Conservation (phyloP, 2,329 filamentous ascomycete species). For the Fusarium irregulare region DNA sequence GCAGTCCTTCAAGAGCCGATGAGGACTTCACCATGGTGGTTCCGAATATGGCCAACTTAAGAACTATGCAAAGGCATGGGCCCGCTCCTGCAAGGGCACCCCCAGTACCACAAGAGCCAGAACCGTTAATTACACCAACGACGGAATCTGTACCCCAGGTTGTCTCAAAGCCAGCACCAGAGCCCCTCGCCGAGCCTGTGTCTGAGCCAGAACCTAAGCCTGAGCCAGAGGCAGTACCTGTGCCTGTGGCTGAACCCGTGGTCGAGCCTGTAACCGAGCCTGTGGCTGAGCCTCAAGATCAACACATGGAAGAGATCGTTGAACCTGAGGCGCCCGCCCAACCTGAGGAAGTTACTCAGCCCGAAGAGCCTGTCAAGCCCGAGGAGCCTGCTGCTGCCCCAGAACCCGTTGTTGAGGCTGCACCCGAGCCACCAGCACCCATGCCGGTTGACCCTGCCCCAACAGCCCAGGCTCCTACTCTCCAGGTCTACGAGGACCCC, state of each 20-base stretch:
- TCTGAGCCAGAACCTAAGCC: neutral
- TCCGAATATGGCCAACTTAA: slow-evolving; percentile 58
- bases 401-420: slow-evolving; percentile 27
- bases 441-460: slow-evolving; percentile 20
- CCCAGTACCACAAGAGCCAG: slow-evolving; percentile 21
- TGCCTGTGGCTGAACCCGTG: neutral
- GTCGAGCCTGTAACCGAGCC: neutral
- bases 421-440: slow-evolving; percentile 6
- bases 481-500: slow-evolving; percentile 73
- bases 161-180: slow-evolving; percentile 5
- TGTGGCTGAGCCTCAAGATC: slow-evolving; percentile 49
- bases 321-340: neutral
- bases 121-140: slow-evolving; percentile 24
- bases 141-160: slow-evolving; percentile 21
- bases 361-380: neutral
- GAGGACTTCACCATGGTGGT: slow-evolving; percentile 67
- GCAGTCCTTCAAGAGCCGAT: slow-evolving; percentile 61
- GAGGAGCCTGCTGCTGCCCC: neutral
- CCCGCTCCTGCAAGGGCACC: slow-evolving; percentile 35
- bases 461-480: slow-evolving; percentile 23
- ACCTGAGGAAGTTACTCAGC: neutral
- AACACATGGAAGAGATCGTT: slow-evolving; percentile 38
- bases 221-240: neutral
- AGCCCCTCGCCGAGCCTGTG: slow-evolving; percentile 1
- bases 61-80: slow-evolving; percentile 40